Evolutionary conservation across 2,329 filamentous ascomycete genomes (phyloP), one percentile per base, ranked within the genome.

Genomic region (Chrysoporthe puriensis): DNA sequence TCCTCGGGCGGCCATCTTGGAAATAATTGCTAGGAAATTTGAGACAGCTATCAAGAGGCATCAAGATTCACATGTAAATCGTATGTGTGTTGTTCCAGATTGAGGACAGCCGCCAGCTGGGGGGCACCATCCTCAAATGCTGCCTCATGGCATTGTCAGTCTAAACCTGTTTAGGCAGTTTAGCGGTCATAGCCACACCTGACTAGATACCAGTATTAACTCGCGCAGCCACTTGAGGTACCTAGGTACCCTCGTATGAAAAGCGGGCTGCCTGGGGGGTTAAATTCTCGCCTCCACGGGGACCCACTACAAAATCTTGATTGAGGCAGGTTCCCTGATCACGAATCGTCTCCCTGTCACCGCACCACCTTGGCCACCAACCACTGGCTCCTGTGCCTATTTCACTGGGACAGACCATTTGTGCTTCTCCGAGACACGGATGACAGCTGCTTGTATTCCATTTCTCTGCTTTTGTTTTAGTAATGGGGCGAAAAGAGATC

Each of bases 361-460:
- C 44, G 46, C 63, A 34, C 50, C 62, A 66, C 46, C 44, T 64
- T 16, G 57, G n/a, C 66, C 62, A 56, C 58, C 52, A 42, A 63
- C 64, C 63, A 62, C 63, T 32, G 40, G 57, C 4, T 40, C 32
- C n/a, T 21, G 58, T 63, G 60, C 56, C 58, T 56, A 65, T 57
- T 36, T 42, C 56, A 64, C 66, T 60, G 61, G 54, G 43, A 62
- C 50, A 16, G 8, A 58, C n/a, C 57, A 40, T 46, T 59, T 62
- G 50, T 54, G 18, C 40, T 57, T 65, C 57, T 7, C 46, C 26
- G 57, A 62, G 59, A 68, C 62, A 68, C 66, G 63, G 46, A 63
- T 65, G 58, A 63, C 63, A 50, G 61, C 32, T n/a, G 44, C 5
- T 16, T 54, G 50, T 54, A 26, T 3, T 4, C 7, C 21, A 8